phyloP scores from a whole-genome alignment of 2,329 filamentous ascomycete genomes.

The Daldinia eschscholtzii region DNA sequence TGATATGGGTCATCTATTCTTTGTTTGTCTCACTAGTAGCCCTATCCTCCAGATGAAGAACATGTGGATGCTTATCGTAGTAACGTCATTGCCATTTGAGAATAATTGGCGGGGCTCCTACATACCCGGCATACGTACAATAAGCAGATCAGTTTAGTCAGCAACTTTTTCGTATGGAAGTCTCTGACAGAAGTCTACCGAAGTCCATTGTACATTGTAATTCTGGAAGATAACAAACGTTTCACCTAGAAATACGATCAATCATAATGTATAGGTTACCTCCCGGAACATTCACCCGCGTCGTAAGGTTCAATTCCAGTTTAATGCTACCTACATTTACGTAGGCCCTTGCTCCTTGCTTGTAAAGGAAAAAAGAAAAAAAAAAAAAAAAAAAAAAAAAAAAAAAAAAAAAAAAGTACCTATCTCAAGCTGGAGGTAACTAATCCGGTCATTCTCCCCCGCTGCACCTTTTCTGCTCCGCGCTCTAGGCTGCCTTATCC shows the following conservation, averaged over 20 bases:
- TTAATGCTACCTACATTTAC: neutral
- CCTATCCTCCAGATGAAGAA: conserved; percentile 23
- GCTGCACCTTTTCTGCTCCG: conserved; percentile 16
- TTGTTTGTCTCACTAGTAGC: conserved; percentile 12
- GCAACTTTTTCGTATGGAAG: neutral
- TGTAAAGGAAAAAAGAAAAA: no score
- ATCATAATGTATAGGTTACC: conserved; percentile 7
- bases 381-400: conserved; percentile 2
- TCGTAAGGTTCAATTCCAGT: conserved; percentile 2
- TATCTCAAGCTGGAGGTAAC: neutral
- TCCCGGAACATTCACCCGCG: conserved; percentile 8
- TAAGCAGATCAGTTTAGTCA: conserved; percentile 14
- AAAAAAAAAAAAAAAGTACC: conserved; percentile 3
- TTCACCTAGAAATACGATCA: neutral
- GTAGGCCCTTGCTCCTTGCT: neutral
- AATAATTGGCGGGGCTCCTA: conserved; percentile 29
- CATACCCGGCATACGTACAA: neutral
- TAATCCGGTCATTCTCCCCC: neutral
- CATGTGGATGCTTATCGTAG: conserved; percentile 16
- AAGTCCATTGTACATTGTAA: conserved; percentile 14
- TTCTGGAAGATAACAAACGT: neutral
- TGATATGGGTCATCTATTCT: neutral
- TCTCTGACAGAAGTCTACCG: neutral
- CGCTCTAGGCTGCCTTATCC: conserved; percentile 17
- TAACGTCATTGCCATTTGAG: conserved; percentile 39